phyloP scores from a whole-genome alignment of 73 alveolate genomes.

The Tetrahymena borealis region DNA sequence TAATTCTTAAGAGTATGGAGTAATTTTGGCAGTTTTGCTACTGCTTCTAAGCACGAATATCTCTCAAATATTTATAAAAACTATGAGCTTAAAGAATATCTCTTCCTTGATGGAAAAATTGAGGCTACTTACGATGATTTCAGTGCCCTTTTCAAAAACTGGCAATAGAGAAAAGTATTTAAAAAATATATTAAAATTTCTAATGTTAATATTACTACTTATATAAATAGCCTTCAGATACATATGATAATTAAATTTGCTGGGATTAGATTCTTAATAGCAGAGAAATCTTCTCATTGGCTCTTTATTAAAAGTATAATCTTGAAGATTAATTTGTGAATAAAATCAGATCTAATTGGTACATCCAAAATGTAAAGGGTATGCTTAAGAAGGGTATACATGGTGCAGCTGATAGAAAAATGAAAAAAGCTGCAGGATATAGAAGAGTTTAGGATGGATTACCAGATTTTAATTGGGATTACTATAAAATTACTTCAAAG shows the following conservation, averaged over 20 bases:
- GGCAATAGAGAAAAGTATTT: not conserved
- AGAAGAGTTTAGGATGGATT: not conserved
- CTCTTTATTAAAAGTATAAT: not conserved
- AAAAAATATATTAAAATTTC: too few species aligned
- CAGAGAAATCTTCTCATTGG: not conserved
- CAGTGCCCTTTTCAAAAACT: not conserved
- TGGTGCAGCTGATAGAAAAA: not conserved
- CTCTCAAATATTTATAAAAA: not conserved
- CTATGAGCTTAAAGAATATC: not conserved
- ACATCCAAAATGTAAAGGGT: not conserved
- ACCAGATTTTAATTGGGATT: conserved; percentile 9
- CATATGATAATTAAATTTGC: not conserved
- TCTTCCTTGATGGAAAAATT: not conserved
- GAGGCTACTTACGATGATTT: not conserved
- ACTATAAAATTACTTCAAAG: conserved; percentile 5
- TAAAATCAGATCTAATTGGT: not conserved
- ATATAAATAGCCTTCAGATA: not conserved
- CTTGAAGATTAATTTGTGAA: not conserved
- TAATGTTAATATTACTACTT: not conserved
- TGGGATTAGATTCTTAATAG: not conserved
- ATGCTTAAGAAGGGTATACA: not conserved
- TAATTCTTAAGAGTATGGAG: not conserved
- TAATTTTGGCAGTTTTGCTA: not conserved
- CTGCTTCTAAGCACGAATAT: not conserved
- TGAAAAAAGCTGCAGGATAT: not conserved